Conservation (phyloP, 495 filamentous ascomycete species). For the Talaromyces proteolyticus region DNA sequence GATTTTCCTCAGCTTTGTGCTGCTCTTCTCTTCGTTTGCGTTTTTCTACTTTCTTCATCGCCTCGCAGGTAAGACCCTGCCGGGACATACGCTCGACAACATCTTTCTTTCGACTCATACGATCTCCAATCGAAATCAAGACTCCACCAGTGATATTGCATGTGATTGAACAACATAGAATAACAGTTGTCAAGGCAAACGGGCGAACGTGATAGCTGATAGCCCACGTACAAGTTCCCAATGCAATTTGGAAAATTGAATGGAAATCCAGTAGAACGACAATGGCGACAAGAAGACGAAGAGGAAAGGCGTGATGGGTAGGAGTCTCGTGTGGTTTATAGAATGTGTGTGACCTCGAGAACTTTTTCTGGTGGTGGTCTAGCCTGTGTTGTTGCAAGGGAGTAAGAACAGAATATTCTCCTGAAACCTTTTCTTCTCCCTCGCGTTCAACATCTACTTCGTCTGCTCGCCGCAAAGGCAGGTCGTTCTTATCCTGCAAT, state of each 20-base stretch:
- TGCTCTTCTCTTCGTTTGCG: conserved; percentile 42
- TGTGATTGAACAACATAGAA: conserved; percentile 69
- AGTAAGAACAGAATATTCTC: conserved; percentile 55
- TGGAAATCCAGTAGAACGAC: conserved; percentile 73
- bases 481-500: conserved; percentile 65
- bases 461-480: conserved; percentile 45
- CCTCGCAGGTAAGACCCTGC: conserved; percentile 66
- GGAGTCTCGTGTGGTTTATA: conserved; percentile 80
- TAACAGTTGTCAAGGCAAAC: conserved; percentile 67
- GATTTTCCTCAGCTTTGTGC: background rate
- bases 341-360: conserved; percentile 72
- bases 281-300: conserved; percentile 62
- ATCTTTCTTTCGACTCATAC: conserved; percentile 72
- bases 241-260: conserved; percentile 65
- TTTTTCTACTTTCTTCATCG: conserved; percentile 66
- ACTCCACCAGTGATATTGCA: conserved; percentile 68
- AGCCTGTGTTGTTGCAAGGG: conserved; percentile 56
- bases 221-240: conserved; percentile 68
- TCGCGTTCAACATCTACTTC: conserved; percentile 41
- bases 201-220: conserved; percentile 59
- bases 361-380: conserved; percentile 67
- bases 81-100: conserved; percentile 67
- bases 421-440: conserved; percentile 29
- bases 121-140: conserved; percentile 66
- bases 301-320: conserved; percentile 73